Conservation (phyloP, 2,329 filamentous ascomycete species). For the Aurifilum marmelostoma region DNA sequence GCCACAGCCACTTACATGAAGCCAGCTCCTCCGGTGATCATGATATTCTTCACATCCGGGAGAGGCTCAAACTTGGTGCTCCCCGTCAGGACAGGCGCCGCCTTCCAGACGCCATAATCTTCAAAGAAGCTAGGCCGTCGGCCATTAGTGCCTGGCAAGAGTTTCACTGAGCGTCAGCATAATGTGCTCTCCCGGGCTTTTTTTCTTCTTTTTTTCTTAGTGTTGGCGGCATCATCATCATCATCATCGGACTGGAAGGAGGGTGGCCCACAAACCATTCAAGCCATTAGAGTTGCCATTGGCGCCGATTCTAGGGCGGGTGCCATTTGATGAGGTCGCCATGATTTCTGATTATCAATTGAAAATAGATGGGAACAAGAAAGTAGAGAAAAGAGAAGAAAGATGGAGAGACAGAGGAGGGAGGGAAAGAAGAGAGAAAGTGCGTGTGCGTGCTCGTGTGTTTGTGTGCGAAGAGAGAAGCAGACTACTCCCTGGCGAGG, state of each 20-base stretch:
- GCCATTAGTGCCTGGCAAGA: conserved; percentile 32
- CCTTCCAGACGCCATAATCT: conserved; percentile 69
- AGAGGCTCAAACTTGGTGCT: conserved; percentile 72
- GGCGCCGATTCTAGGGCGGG: conserved; percentile 9
- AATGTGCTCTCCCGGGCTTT: too few species aligned
- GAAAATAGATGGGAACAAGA: not conserved
- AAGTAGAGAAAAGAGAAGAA: not conserved
- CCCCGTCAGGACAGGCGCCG: conserved; percentile 70
- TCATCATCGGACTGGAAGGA: not conserved
- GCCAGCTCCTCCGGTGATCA: conserved; percentile 82
- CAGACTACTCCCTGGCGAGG: not conserved
- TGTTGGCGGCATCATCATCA: not conserved
- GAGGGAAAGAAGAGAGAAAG: not conserved
- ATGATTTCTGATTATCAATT: conserved; percentile 13
- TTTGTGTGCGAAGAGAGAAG: not conserved
- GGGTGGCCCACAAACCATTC: conserved; percentile 7
- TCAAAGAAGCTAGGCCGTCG: conserved; percentile 51
- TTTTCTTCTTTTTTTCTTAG: too few species aligned
- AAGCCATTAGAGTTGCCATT: conserved; percentile 19
- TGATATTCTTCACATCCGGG: conserved; percentile 74
- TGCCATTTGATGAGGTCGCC: conserved; percentile 17
- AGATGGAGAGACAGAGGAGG: not conserved
- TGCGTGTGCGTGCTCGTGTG: not conserved
- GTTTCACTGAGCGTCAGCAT: not conserved
- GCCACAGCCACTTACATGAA: conserved; percentile 73